phyloP scores from a whole-genome alignment of 2,329 filamentous ascomycete species.

The Daldinia sp. region DNA sequence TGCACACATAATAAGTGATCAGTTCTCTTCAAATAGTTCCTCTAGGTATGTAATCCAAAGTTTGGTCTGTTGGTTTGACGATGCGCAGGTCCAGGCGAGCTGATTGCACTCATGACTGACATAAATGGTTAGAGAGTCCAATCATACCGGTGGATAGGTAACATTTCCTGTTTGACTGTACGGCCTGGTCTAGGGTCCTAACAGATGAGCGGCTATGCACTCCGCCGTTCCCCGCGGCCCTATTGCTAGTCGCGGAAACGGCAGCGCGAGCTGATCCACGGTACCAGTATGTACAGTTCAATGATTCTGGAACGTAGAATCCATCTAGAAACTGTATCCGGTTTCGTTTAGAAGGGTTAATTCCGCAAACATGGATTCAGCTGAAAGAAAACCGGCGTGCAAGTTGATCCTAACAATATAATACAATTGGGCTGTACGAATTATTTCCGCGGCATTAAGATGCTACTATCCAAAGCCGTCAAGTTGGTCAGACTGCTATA shows the following conservation, averaged over 20 bases:
- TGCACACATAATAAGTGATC: conserved; percentile 16
- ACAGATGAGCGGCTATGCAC: conserved; percentile 37
- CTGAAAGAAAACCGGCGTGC: neutral
- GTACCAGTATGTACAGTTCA: conserved; percentile 31
- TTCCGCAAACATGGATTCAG: conserved; percentile 11
- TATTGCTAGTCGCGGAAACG: conserved; percentile 30
- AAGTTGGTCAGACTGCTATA: neutral
- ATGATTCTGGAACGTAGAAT: conserved; percentile 23
- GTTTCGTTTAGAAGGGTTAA: conserved; percentile 14
- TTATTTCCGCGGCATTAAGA: conserved; percentile 1
- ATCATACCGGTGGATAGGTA: conserved; percentile 21
- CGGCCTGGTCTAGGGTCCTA: conserved; percentile 18
- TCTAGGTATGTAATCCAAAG: neutral
- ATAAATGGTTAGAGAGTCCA: conserved; percentile 15
- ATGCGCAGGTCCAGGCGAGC: conserved; percentile 11
- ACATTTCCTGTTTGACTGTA: conserved; percentile 27
- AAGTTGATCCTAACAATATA: neutral
- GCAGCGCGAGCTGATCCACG: conserved; percentile 9
- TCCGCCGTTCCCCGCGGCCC: conserved; percentile 43
- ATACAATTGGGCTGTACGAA: neutral
- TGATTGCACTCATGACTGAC: conserved; percentile 20
- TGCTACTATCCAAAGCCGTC: conserved; percentile 1
- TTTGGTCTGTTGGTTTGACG: neutral
- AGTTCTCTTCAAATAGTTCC: neutral
- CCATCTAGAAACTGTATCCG: conserved; percentile 9